Percentiles rank a stretch among this genome's conserved stretches.
Conservation (phyloP, 2,329 filamentous ascomycete genomes). For the Cercospora citrullina region DNA sequence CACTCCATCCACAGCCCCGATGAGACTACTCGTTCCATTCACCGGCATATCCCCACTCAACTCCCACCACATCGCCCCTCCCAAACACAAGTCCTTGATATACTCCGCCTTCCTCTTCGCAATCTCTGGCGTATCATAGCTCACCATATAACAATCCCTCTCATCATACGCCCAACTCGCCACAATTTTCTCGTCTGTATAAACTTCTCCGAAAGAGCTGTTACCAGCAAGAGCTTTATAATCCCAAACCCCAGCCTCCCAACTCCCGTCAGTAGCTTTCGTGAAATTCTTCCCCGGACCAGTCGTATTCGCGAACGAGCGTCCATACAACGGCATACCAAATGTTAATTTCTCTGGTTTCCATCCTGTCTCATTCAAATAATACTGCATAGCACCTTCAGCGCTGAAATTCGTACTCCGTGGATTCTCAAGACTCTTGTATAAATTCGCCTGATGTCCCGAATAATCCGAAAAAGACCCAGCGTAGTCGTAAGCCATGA, state of each 20-base stretch:
- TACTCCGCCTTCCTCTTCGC: constrained; percentile 69
- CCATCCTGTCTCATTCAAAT: constrained; percentile 58
- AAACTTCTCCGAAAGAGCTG: constrained; percentile 60
- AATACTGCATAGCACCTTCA: constrained; percentile 66
- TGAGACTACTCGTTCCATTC: constrained; percentile 55
- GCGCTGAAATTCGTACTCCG: constrained; percentile 74
- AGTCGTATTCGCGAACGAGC: constrained; percentile 71
- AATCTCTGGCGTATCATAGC: constrained; percentile 69
- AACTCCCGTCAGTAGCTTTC: constrained; percentile 73
- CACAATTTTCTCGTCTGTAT: constrained; percentile 60
- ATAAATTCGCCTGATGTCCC: constrained; percentile 79
- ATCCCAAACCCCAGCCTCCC: constrained; percentile 73
- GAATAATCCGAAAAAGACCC: constrained; percentile 57
- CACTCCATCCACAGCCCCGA: constrained; percentile 28
- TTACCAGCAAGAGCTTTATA: constrained; percentile 59
- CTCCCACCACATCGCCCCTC: constrained; percentile 77
- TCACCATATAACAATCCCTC: constrained; percentile 65
- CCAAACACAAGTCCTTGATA: constrained; percentile 64
- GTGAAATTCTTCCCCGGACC: constrained; percentile 68
- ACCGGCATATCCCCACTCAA: constrained; percentile 71
- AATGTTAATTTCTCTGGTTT: constrained; percentile 71
- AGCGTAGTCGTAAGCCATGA: constrained; percentile 57
- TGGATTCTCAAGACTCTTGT: constrained; percentile 58
- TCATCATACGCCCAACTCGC: constrained; percentile 77
- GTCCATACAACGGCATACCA: constrained; percentile 86